Evolutionary conservation across 2,329 filamentous ascomycete species (phyloP), one percentile per base, ranked within the genome.

Genomic region (Cladorrhinum sp.): DNA sequence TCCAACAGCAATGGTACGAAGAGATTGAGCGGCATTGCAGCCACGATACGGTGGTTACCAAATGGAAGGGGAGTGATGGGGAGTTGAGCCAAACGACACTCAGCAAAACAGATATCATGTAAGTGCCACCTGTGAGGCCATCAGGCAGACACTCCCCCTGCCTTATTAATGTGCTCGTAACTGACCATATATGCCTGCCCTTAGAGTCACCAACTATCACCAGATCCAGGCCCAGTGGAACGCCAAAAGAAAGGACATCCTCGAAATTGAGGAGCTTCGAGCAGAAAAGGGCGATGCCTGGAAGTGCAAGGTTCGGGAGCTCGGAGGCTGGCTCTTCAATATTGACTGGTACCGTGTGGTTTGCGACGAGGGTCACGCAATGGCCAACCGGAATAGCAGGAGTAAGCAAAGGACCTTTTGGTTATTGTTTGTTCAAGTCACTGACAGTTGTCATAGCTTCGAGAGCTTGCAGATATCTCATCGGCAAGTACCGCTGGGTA

Each of bases 1-100:
- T 78, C 52, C 62, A 74, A 24, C 57, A 66, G n/a, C 76, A 79
- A 59, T 79, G 77, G 77, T 69, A 71, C 10, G 66, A 67, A 0
- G 76, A 79, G 61, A 69, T 78, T 24, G 60, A 68, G 1, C 63
- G 60, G 12, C 75, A 78, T 62, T 59, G 55, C 51, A 18, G 36
- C n/a, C n/a, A n/a, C 1, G n/a, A 20, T 2, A 58, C 49, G 4
- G 36, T 24, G 46, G 24, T 23, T 1, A 55, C 18, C 1, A 12
- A 14, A 4, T 20, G 55, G 0, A 61, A 60, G 18, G 46, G n/a
- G 1, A 56, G 24, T 0, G 3, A 12, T 2, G 16, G 6, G 1
- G 16, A 5, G 12, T 7, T 33, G 30, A 52, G 3, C 2, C 5
- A 48, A 4, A 2, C 0, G 3, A 7, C 57, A 10, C 50, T 23